Evolutionary conservation across 495 filamentous ascomycete species (phyloP).

Genomic region (Hypoxylon lienhwacheense): DNA sequence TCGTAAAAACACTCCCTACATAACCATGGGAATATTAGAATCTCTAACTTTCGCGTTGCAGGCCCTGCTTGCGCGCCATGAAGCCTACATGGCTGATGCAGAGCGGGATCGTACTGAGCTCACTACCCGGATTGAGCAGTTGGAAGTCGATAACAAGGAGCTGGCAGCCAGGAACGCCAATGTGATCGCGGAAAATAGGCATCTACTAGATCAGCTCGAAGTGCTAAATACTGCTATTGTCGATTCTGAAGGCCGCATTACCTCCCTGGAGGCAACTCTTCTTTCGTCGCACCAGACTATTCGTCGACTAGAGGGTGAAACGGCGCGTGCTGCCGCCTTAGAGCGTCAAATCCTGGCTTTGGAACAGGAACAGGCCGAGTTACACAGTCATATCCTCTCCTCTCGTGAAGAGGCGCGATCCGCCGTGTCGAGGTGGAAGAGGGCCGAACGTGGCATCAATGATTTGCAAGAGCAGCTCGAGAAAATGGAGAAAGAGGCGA

Average conservation of each 20-base stretch:
- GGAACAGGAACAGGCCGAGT: slow-evolving; percentile 74
- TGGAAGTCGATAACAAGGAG: slow-evolving; percentile 76
- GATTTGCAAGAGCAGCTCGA: slow-evolving; percentile 86
- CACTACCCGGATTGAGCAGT: slow-evolving; percentile 65
- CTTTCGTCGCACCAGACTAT: slow-evolving; percentile 75
- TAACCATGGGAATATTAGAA: slow-evolving; percentile 40
- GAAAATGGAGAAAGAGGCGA: slow-evolving; percentile 80
- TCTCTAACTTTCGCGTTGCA: slow-evolving; percentile 72
- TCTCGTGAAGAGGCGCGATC: slow-evolving; percentile 72
- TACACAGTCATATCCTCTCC: slow-evolving; percentile 65
- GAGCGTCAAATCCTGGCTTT: slow-evolving; percentile 75
- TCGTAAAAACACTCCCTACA: neutral
- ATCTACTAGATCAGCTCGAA: slow-evolving; percentile 79
- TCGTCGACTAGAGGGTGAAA: slow-evolving; percentile 69
- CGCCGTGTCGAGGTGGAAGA: slow-evolving; percentile 77
- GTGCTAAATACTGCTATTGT: slow-evolving; percentile 70
- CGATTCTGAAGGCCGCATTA: slow-evolving; percentile 74
- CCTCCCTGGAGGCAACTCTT: slow-evolving; percentile 69
- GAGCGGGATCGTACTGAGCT: slow-evolving; percentile 77
- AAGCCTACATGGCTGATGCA: slow-evolving; percentile 87
- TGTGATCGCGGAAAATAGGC: slow-evolving; percentile 77
- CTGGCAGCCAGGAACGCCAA: slow-evolving; percentile 73
- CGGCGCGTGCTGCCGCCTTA: slow-evolving; percentile 70
- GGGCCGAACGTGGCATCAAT: slow-evolving; percentile 72
- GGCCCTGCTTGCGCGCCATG: slow-evolving; percentile 89